Evolutionary conservation across 75 land plant species (phyloP).

Genomic region (Cupressus sempervirens): DNA sequence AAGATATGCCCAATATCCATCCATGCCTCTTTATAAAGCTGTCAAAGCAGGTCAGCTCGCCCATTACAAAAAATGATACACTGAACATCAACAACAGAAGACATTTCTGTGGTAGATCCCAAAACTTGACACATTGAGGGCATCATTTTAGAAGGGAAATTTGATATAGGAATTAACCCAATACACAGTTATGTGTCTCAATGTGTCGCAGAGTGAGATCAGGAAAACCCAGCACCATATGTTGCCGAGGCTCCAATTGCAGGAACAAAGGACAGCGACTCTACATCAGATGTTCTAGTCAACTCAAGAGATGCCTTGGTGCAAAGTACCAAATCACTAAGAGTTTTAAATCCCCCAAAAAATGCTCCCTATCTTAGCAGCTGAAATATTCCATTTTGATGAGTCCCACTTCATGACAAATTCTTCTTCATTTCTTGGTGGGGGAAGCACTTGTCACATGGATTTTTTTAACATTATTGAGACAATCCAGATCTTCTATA

Average conservation of each 20-base stretch:
- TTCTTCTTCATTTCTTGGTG: neutral
- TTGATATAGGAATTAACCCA: neutral
- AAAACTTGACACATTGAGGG: neutral
- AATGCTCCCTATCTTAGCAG: too few relatives aligned
- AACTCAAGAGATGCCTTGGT: neutral
- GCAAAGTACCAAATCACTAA: neutral
- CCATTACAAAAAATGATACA: neutral
- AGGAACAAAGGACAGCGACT: neutral
- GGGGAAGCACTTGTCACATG: neutral
- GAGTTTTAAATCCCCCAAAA: neutral
- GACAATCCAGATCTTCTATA: neutral
- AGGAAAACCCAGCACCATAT: neutral
- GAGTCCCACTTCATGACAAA: neutral
- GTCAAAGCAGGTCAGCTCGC: neutral
- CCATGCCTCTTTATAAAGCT: neutral
- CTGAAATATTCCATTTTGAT: neutral
- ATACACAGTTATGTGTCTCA: neutral
- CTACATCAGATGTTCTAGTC: neutral
- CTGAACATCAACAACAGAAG: neutral
- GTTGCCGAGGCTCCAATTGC: neutral
- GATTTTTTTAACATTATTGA: neutral
- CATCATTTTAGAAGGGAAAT: neutral
- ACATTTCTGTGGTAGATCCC: neutral
- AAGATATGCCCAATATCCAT: neutral
- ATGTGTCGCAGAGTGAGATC: too few relatives aligned